Evolutionary conservation across 441 rosid genomes (phyloP).

Genomic region (Corymbia calophylla): DNA sequence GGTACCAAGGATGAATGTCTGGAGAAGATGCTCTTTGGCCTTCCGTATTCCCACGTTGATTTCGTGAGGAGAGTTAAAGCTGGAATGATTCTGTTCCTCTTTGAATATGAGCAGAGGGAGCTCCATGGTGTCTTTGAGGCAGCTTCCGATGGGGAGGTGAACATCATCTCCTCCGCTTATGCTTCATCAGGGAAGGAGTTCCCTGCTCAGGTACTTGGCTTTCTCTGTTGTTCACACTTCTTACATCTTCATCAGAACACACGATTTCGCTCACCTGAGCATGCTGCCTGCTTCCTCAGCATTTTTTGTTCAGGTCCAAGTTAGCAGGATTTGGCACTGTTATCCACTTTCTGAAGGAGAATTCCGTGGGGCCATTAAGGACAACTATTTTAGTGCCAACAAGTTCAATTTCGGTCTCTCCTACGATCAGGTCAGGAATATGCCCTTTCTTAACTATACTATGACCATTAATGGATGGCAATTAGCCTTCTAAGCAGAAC

Average conservation of each 20-base stretch:
- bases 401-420: slow-evolving; percentile 20
- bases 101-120: slow-evolving; percentile 13
- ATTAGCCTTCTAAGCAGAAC: neutral
- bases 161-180: slow-evolving; percentile 16
- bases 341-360: slow-evolving; percentile 17
- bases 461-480: neutral
- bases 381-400: slow-evolving; percentile 7
- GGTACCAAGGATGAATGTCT: slow-evolving; percentile 12
- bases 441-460: neutral
- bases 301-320: slow-evolving; percentile 11
- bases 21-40: slow-evolving; percentile 19
- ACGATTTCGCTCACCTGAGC: neutral
- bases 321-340: slow-evolving; percentile 16
- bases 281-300: neutral
- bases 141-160: slow-evolving; percentile 5
- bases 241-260: neutral
- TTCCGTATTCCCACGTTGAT: slow-evolving; percentile 1
- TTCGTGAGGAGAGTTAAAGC: slow-evolving; percentile 20
- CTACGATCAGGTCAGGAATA: slow-evolving; percentile 7
- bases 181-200: slow-evolving; percentile 17
- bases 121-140: slow-evolving; percentile 24
- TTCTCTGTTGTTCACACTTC: neutral
- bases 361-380: slow-evolving; percentile 10
- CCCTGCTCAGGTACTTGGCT: slow-evolving; percentile 22
- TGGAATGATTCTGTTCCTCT: slow-evolving; percentile 23